These are phyloP conservation scores for Coemansia asiatica DNA, from an alignment of 192 early-diverging fungal species.

Conservation along the genomic window DNA sequence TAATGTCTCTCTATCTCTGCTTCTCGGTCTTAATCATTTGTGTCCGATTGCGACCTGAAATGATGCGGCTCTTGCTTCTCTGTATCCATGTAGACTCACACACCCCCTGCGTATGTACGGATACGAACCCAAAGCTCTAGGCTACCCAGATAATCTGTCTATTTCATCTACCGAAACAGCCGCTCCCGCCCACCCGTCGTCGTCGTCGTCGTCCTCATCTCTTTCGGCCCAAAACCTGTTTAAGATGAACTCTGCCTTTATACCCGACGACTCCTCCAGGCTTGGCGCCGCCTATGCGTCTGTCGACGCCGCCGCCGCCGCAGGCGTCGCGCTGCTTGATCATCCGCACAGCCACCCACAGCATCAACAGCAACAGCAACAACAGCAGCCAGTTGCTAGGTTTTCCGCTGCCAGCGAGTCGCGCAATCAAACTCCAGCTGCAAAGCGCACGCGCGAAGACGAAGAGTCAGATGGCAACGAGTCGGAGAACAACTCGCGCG, in stretches of 20 bases:
- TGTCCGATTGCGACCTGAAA: not conserved
- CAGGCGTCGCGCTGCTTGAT: slow-evolving; percentile 32
- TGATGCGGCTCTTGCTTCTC: not conserved
- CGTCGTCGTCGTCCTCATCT: slow-evolving; percentile 19
- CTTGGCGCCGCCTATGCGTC: slow-evolving; percentile 27
- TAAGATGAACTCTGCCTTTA: slow-evolving; percentile 55
- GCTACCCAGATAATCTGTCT: slow-evolving; percentile 46
- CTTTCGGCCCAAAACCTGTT: slow-evolving; percentile 28
- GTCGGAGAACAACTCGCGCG: slow-evolving; percentile 56
- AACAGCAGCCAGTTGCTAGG: slow-evolving; percentile 17
- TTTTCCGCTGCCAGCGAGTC: slow-evolving; percentile 43
- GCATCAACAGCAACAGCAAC: slow-evolving; percentile 38
- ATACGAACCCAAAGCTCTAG: slow-evolving; percentile 37
- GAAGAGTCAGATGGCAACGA: slow-evolving; percentile 69
- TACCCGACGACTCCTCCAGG: slow-evolving; percentile 40
- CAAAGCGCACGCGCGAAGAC: slow-evolving; percentile 55
- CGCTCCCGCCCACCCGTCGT: slow-evolving; percentile 18
- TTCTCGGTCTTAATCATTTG: not conserved
- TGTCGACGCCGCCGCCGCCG: slow-evolving; percentile 22
- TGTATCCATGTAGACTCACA: not conserved
- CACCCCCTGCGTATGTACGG: slow-evolving; percentile 38
- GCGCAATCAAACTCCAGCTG: slow-evolving; percentile 44
- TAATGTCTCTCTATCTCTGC: not conserved
- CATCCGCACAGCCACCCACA: slow-evolving; percentile 24
- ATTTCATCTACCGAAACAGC: slow-evolving; percentile 51